Base-by-base conservation (phyloP, 495 filamentous ascomycete genomes). In the Penicillium salamii region DNA sequence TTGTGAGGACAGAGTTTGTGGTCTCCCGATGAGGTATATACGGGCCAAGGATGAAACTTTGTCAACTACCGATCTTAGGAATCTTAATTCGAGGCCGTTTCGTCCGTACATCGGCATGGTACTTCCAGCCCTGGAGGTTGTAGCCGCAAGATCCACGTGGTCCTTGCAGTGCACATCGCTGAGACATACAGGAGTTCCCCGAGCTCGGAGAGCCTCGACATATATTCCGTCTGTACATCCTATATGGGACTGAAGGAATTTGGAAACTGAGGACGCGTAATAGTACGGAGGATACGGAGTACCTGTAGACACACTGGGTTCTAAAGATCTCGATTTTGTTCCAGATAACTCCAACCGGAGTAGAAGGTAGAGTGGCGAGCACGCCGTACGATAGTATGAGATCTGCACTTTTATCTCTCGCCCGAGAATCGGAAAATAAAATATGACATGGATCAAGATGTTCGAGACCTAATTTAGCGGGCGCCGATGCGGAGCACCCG, bases 61-160 rank as follows among this genome's bases (percentile, higher is more conserved):
- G 8, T 2, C 9, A 50, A n/a, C n/a, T 34, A 8, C 38, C 29
- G 47, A 42, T 42, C 7, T 42, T n/a, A 35, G 50, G 28, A 52
- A 19, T 3, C 13, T 23, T 7, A 17, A 35, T 19, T 60, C 4
- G 60, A 33, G 26, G 18, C 5, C 3, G 18, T 32, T 26, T 24
- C 7, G 26, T 42, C 47, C 47, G 37, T 31, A 33, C 5, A 8
- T 49, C 37, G 47, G 47, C 37, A 12, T 14, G 13, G n/a, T 14
- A n/a, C n/a, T 19, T 15, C 3, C 29, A 11, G 3, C 8, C 23
- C 23, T 21, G 11, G 23, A 26, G 19, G 19, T 20, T 7, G 15
- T 8, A 37, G 17, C 17, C 12, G 35, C 35, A 39, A 5, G 4
- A 18, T 39, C 11, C 37, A 24, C 20, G 8, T 24, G 37, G 19